A percentile compares a stretch with the other conserved stretches of the same genome.
Evolutionary conservation across 345 rosid genomes (phyloP).

Genomic region (Populus deltoides): DNA sequence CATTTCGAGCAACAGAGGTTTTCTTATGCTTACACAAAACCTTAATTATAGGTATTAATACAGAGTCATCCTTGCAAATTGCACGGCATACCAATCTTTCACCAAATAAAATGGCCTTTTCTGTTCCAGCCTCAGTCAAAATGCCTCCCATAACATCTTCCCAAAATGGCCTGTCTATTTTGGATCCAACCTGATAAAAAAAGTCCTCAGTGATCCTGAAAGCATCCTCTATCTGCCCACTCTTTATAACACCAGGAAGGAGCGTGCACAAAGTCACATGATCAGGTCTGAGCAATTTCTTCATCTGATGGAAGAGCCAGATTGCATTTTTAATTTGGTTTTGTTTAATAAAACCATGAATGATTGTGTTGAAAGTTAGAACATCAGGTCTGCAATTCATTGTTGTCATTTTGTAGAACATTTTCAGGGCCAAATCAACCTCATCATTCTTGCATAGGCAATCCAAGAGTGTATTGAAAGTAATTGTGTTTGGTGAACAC

Average conservation of each 20-base stretch:
- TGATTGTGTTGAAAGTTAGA: constrained; percentile 75
- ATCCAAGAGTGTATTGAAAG: constrained; percentile 80
- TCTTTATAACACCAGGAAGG: constrained; percentile 75
- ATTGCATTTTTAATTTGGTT: constrained; percentile 55
- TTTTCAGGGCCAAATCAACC: constrained; percentile 62
- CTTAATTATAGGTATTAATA: constrained; percentile 63
- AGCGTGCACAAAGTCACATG: constrained; percentile 80
- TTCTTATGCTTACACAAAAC: constrained; percentile 57
- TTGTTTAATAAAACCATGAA: constrained; percentile 65
- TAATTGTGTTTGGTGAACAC: constrained; percentile 69
- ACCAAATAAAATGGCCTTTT: constrained; percentile 53
- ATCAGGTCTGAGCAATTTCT: constrained; percentile 68
- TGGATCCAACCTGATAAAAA: constrained; percentile 36
- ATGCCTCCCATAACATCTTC: constrained; percentile 73
- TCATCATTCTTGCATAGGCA: constrained; percentile 90
- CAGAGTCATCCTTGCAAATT: constrained; percentile 52
- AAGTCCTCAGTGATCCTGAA: constrained; percentile 56
- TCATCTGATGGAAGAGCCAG: constrained; percentile 88
- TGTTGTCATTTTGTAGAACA: constrained; percentile 58
- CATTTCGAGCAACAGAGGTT: constrained; percentile 43
- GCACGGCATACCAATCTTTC: constrained; percentile 53
- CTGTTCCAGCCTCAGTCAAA: constrained; percentile 54
- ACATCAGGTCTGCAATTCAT: constrained; percentile 73
- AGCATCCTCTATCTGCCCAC: constrained; percentile 57
- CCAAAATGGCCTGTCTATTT: constrained; percentile 44